Conservation (phyloP, 805 yeast genomes). For the Hanseniaspora hatyaiensis region DNA sequence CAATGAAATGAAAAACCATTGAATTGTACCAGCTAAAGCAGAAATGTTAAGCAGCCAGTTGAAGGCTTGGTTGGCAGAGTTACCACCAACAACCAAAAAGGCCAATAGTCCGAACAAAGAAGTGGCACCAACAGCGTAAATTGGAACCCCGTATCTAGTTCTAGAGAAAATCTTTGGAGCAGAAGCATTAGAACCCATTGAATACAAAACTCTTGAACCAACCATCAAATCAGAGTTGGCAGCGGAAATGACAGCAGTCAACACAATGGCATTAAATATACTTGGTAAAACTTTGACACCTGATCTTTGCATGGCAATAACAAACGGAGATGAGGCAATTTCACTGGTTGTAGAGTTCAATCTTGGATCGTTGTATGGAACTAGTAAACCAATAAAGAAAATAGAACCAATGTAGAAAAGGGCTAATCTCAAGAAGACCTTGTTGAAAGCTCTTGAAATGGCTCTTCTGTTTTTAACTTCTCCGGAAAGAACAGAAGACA, state of each 20-base stretch:
- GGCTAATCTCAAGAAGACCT: conserved; percentile 54
- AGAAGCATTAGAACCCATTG: conserved; percentile 47
- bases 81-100: conserved; percentile 42
- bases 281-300: conserved; percentile 57
- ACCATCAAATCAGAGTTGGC: conserved; percentile 66
- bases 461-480: conserved; percentile 60
- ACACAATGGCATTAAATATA: conserved; percentile 60
- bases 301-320: conserved; percentile 56
- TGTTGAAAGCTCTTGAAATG: conserved; percentile 60
- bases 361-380: conserved; percentile 55
- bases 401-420: conserved; percentile 54
- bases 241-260: conserved; percentile 60
- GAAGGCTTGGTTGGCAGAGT: conserved; percentile 47
- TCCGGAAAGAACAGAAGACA: conserved; percentile 65
- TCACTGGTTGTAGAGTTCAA: conserved; percentile 28
- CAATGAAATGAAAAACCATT: conserved; percentile 56
- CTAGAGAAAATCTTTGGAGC: conserved; percentile 44
- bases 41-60: conserved; percentile 64
- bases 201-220: conserved; percentile 56
- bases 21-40: conserved; percentile 64
- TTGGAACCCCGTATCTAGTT: conserved; percentile 52
- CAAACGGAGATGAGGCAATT: conserved; percentile 54
- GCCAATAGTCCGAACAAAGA: conserved; percentile 54
- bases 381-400: conserved; percentile 57
- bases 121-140: conserved; percentile 44